Base-by-base conservation (phyloP, 1,284 basidiomycete genomes). In the Blastosporella zonata region DNA sequence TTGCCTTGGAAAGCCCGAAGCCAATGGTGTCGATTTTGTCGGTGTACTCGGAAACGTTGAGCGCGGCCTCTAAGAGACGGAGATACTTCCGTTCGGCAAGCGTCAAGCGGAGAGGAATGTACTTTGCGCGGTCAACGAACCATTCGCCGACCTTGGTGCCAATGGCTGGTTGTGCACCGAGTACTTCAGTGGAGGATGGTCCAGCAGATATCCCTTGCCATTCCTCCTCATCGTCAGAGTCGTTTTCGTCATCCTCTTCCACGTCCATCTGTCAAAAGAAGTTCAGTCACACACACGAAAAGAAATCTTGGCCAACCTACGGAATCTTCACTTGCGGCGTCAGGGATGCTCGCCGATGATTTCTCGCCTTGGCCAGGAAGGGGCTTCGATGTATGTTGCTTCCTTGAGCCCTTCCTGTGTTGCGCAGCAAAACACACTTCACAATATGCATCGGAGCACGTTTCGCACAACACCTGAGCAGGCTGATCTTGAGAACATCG, bases 341-440 rank as follows among this genome's bases (percentile, higher is more conserved):
- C 37, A 23, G 47, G 13, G 2, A 50, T 40, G 29, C 45, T 57
- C 27, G 59, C 60, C 4, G 55, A 49, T 44, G 62, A 62, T 43
- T 62, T 64, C 41, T 55, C 53, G 36, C 54, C 49, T 23, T 54
- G 53, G 27, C 48, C 46, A 18, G 55, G 53, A 8, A 89, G 59
- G 22, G 78, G 67, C 52, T 74, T 82, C n/a, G 73, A 70, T 3
- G 66, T 65, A 63, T 91, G 89, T 36, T 64, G 63, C 65, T 84
- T 89, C 40, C 89, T 74, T 3, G 80, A 74, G 13, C 89, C 89
- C 59, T 90, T 91, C 42, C 88, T 72, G 64, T 91, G 89, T 60
- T 87, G 87, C 0, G 87, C 78, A 9, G 84, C 77, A 63, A 86
- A 91, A 69, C 89, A 91, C 18, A 91, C 88, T 62, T 90, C 84